These are phyloP conservation scores for Xylariaceae sp. DNA, from an alignment of 2,329 filamentous ascomycete species.

Conservation along the genomic window DNA sequence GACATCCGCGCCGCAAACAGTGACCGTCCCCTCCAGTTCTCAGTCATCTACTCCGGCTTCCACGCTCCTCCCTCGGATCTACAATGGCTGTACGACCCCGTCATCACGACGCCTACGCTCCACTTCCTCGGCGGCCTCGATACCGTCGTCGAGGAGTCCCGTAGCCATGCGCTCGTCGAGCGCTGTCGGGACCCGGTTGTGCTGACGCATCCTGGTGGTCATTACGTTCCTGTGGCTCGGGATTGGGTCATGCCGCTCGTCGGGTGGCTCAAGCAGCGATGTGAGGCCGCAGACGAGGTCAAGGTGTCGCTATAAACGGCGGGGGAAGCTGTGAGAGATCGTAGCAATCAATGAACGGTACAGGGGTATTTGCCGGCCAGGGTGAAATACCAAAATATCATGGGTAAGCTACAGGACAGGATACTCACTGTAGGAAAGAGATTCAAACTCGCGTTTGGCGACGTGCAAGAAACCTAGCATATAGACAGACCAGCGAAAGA, in stretches of 20 bases:
- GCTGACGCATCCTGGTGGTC: conserved; percentile 76
- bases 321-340: background rate
- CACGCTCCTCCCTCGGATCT: conserved; percentile 39
- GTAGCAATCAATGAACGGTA: background rate
- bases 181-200: conserved; percentile 51
- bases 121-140: conserved; percentile 82
- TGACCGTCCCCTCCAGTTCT: conserved; percentile 47
- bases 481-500: background rate
- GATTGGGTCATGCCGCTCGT: conserved; percentile 73
- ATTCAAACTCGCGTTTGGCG: too few species aligned
- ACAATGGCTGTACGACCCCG: conserved; percentile 29
- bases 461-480: background rate
- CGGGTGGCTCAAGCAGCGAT: conserved; percentile 40
- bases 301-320: conserved; percentile 18
- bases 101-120: conserved; percentile 67
- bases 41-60: conserved; percentile 61
- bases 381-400: background rate
- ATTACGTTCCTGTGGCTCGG: conserved; percentile 80
- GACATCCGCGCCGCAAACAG: conserved; percentile 46
- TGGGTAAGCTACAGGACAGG: background rate
- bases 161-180: conserved; percentile 63
- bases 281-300: conserved; percentile 13
- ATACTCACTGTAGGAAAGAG: background rate
- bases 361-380: background rate
- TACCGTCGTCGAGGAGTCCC: conserved; percentile 75